Percentiles rank a stretch among this genome's conserved stretches.
Evolutionary conservation across 257 asterid species (phyloP).

Genomic region (Agastache rugosa): DNA sequence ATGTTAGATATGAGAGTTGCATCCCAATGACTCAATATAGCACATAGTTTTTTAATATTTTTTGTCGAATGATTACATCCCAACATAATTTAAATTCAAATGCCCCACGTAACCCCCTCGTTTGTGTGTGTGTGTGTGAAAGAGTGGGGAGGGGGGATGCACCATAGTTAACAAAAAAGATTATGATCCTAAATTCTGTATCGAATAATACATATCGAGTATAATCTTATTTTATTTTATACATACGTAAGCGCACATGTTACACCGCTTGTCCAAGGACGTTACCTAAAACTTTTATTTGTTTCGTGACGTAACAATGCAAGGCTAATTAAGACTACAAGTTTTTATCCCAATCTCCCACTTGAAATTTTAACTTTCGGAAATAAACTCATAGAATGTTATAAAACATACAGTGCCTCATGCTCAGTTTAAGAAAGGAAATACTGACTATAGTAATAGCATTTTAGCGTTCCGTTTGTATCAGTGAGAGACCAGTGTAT

Average conservation of each 20-base stretch:
- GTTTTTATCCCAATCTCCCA: not conserved
- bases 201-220: not conserved
- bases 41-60: not conserved
- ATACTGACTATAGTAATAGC: too few relatives aligned
- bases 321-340: not conserved
- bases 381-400: too few relatives aligned
- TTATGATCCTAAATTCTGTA: not conserved
- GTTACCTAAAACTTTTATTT: too few relatives aligned
- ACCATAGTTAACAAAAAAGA: not conserved
- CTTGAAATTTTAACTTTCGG: not conserved
- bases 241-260: too few relatives aligned
- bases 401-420: too few relatives aligned
- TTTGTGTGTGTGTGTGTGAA: too few relatives aligned
- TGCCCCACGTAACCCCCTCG: slow-evolving; percentile 1
- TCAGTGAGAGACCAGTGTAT: too few relatives aligned
- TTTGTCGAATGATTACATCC: not conserved
- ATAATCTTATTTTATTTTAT: not conserved
- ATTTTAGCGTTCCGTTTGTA: too few relatives aligned
- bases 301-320: too few relatives aligned
- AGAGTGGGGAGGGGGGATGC: not conserved
- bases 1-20: not conserved
- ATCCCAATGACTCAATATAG: not conserved
- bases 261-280: too few relatives aligned
- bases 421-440: too few relatives aligned
- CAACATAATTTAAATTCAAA: not conserved